Evolutionary conservation across 176 grass and related monocot genomes (phyloP).

Genomic region (Tillandsia fasciculata): DNA sequence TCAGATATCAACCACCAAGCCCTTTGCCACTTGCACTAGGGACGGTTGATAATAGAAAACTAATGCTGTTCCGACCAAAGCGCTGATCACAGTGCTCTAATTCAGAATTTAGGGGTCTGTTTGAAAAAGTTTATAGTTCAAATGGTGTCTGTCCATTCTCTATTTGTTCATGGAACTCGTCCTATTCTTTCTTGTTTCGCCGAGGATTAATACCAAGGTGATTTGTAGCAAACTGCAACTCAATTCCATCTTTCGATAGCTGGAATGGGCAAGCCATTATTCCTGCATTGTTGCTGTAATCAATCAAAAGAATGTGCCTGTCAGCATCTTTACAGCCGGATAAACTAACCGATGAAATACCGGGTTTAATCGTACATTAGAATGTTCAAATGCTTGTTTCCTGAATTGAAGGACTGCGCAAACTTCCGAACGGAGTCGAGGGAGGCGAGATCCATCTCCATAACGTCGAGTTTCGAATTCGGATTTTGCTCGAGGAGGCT

Average conservation of each 20-base stretch:
- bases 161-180: slow-evolving; percentile 4
- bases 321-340: neutral
- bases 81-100: too few species aligned
- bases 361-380: slow-evolving; percentile 44
- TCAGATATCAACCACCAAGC: too few species aligned
- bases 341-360: neutral
- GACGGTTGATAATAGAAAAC: too few species aligned
- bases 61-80: too few species aligned
- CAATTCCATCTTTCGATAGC: slow-evolving; percentile 63
- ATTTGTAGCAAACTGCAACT: slow-evolving; percentile 78
- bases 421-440: slow-evolving; percentile 55
- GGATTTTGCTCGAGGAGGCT: slow-evolving; percentile 53
- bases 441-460: slow-evolving; percentile 83
- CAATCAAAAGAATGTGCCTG: neutral
- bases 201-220: slow-evolving; percentile 40
- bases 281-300: slow-evolving; percentile 81
- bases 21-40: too few species aligned
- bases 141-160: too few species aligned
- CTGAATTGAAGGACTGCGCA: slow-evolving; percentile 35
- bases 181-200: neutral
- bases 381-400: slow-evolving; percentile 56
- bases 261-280: slow-evolving; percentile 79
- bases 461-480: slow-evolving; percentile 39
- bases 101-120: too few species aligned
- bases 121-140: too few species aligned